A percentile compares a stretch with the other conserved stretches of the same genome.
Conservation (phyloP, 1,284 basidiomycete species). For the Pseudozyma hubeiensis region DNA sequence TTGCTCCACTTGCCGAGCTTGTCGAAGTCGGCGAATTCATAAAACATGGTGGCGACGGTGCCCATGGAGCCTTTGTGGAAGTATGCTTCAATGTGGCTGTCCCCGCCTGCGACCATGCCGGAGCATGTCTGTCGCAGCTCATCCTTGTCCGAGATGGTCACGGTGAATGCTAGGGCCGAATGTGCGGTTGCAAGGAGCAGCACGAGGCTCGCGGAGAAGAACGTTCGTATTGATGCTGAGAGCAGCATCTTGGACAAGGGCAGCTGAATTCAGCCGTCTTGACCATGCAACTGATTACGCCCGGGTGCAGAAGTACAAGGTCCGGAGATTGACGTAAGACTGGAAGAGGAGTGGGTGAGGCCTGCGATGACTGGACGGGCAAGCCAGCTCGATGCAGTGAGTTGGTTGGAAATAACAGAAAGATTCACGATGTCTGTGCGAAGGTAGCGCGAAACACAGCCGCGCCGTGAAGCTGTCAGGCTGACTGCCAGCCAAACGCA, state of each 20-base stretch:
- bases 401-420: too few species aligned
- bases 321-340: too few species aligned
- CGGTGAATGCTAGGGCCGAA: constrained; percentile 43
- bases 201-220: constrained; percentile 1
- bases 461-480: too few species aligned
- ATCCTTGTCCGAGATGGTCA: constrained; percentile 73
- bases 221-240: constrained; percentile 15
- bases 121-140: constrained; percentile 83
- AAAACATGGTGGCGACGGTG: constrained; percentile 92
- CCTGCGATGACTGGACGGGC: too few species aligned
- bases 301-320: too few species aligned
- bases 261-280: neutral
- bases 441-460: too few species aligned
- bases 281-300: too few species aligned
- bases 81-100: constrained; percentile 80
- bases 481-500: too few species aligned
- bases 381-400: too few species aligned
- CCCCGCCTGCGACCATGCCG: constrained; percentile 87
- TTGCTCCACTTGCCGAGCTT: constrained; percentile 78
- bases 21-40: constrained; percentile 89
- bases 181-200: constrained; percentile 9
- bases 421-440: too few species aligned
- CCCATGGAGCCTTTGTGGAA: constrained; percentile 83
- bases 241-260: constrained; percentile 2
- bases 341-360: too few species aligned